Percentiles rank a stretch among this genome's conserved stretches.
Conservation (phyloP, 257 asterid species). For the Phtheirospermum japonicum region DNA sequence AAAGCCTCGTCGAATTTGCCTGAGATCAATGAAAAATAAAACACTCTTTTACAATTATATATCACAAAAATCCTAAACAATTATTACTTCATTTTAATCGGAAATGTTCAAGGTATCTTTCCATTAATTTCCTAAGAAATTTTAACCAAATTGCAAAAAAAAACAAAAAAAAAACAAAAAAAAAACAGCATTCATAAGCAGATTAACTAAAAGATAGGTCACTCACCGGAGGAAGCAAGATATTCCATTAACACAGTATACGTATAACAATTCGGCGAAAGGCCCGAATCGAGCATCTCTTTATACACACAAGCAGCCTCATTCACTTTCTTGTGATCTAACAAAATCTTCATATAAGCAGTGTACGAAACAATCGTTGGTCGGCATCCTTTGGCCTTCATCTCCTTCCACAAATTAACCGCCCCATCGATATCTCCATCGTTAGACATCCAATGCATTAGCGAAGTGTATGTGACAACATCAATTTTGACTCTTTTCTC, state of each 20-base stretch:
- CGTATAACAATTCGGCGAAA: constrained; percentile 68
- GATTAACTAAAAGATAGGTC: not conserved
- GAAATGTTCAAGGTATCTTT: too few relatives aligned
- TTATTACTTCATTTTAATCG: too few relatives aligned
- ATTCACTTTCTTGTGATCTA: constrained; percentile 49
- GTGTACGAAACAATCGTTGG: constrained; percentile 89
- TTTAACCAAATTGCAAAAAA: too few relatives aligned
- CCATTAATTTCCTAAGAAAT: too few relatives aligned
- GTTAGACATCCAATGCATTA: constrained; percentile 82
- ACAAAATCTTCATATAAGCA: constrained; percentile 81
- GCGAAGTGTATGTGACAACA: constrained; percentile 73
- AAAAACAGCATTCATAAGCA: too few relatives aligned
- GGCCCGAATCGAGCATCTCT: constrained; percentile 80
- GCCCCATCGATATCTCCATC: constrained; percentile 77
- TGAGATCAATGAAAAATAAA: constrained; percentile 33
- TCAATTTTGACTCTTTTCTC: constrained; percentile 69
- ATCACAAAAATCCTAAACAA: not conserved
- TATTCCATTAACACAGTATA: constrained; percentile 81
- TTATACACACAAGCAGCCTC: constrained; percentile 64
- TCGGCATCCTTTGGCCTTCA: constrained; percentile 58
- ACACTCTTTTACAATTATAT: not conserved
- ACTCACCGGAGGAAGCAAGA: constrained; percentile 81
- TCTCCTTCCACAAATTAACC: constrained; percentile 65
- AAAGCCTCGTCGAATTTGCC: constrained; percentile 65
- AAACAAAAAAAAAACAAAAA: too few relatives aligned